A percentile compares a stretch with the other conserved stretches of the same genome.
Evolutionary conservation across 2,329 filamentous ascomycete genomes (phyloP).

Genomic region (Pseudocercospora pini-densiflorae): DNA sequence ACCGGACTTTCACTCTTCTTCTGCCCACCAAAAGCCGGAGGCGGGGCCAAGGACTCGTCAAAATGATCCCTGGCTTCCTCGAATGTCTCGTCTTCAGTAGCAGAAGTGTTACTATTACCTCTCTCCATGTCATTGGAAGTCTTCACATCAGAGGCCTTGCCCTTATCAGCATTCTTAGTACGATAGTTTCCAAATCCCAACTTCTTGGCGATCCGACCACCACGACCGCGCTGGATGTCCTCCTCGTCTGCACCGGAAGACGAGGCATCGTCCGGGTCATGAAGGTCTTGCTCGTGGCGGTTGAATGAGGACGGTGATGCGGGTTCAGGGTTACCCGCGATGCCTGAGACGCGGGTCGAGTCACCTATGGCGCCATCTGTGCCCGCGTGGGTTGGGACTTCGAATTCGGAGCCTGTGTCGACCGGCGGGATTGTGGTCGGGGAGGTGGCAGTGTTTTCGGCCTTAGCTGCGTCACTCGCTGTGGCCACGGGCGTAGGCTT

Average conservation of each 20-base stretch:
- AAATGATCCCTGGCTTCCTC: constrained; percentile 59
- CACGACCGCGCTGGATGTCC: constrained; percentile 33
- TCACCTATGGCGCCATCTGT: constrained; percentile 27
- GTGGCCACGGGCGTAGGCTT: constrained; percentile 20
- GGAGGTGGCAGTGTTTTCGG: not conserved
- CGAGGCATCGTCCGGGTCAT: constrained; percentile 33
- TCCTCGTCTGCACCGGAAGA: constrained; percentile 39
- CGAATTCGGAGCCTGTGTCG: constrained; percentile 21
- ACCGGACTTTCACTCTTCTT: constrained; percentile 55
- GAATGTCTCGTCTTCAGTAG: constrained; percentile 50
- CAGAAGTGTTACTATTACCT: constrained; percentile 5
- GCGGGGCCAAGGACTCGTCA: constrained; percentile 52
- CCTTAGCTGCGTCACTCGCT: constrained; percentile 10
- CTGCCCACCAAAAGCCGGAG: constrained; percentile 44
- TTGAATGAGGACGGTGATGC: constrained; percentile 34
- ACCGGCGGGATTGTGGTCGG: constrained; percentile 21
- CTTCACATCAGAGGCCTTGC: constrained; percentile 24
- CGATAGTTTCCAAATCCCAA: constrained; percentile 27
- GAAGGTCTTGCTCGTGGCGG: constrained; percentile 22
- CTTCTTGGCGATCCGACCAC: constrained; percentile 41
- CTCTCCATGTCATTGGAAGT: not conserved
- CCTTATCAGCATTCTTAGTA: constrained; percentile 20
- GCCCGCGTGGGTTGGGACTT: constrained; percentile 17
- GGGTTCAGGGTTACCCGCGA: constrained; percentile 17
- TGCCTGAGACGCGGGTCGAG: constrained; percentile 15